These are phyloP conservation scores for Eucalyptus brandiana DNA, from an alignment of 345 rosid species.

Conservation along the genomic window DNA sequence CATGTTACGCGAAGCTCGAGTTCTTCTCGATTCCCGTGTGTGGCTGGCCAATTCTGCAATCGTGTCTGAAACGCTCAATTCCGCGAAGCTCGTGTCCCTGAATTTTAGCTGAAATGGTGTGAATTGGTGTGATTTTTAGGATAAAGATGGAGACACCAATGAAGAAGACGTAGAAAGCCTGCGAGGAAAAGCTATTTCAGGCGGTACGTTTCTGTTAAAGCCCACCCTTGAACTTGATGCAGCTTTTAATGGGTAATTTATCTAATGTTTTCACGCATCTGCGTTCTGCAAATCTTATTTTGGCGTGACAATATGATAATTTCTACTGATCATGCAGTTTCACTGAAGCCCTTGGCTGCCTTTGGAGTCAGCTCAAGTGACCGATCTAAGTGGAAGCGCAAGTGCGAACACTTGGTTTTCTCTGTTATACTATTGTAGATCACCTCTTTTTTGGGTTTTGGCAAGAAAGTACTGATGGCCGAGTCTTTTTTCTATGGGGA, in stretches of 20 bases:
- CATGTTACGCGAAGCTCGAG: not conserved
- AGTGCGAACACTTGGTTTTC: constrained; percentile 18
- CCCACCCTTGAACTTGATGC: not conserved
- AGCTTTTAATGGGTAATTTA: not conserved
- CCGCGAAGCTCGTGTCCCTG: not conserved
- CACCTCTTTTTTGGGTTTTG: not conserved
- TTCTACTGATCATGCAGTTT: constrained; percentile 8
- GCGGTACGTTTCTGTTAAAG: constrained; percentile 1
- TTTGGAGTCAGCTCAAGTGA: constrained; percentile 24
- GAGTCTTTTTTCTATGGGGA: not conserved
- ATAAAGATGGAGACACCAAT: constrained; percentile 11
- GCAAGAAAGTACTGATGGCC: not conserved
- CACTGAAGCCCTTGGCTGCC: constrained; percentile 18
- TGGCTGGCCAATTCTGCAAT: not conserved
- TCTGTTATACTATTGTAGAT: not conserved
- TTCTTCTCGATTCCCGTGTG: not conserved
- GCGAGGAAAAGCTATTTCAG: constrained; percentile 15
- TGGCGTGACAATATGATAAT: not conserved
- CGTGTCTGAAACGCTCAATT: not conserved
- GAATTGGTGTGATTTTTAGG: constrained; percentile 8
- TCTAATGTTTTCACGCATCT: not conserved
- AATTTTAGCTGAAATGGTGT: not conserved
- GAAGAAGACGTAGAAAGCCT: constrained; percentile 27
- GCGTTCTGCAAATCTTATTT: not conserved
- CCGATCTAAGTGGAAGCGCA: constrained; percentile 62